Evolutionary conservation across 23 red algal genomes (phyloP), one percentile per base, ranked within the genome.

Genomic region (Gracilariopsis chorda): DNA sequence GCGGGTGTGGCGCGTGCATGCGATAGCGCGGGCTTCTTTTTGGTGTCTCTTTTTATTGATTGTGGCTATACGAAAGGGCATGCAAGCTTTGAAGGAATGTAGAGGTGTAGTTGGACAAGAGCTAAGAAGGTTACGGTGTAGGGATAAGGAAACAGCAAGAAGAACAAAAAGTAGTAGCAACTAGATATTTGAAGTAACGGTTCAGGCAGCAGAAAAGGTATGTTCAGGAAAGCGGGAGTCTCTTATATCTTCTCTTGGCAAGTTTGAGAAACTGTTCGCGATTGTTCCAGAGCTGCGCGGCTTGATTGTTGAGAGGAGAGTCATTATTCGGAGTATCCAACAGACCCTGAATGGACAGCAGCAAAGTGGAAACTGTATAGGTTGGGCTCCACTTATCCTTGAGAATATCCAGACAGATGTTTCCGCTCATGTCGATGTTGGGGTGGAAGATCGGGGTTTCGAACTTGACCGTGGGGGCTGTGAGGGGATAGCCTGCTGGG

Each of bases 351-450:
- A 98, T 71, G 39, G 81, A 89, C n/a, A 98, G 86, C 24, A 98
- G 78, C 24, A 98, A 32, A 1, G 90, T 96, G 32, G 83, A 82
- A 39, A 99, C 93, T 23, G 93, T 99, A 32, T 92, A 94, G 4
- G 97, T 92, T 36, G 97, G 68, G 59, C 89, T 94, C 97, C 97
- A 99, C 67, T 94, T 88, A 28, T 99, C 97, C 78, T 99, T 99
- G 40, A 99, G 83, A 32, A 99, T 96, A 72, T 99, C 97, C 16
- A 99, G 84, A 46, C 97, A 99, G 84, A 99, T 99, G 74, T 90
- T 86, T 23, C 97, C 97, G 27, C 73, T 84, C 71, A 78, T 81
- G 79, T 99, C 94, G 59, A 99, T 90, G 86, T 99, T 99, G 17
- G 93, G 94, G 69, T 99, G 97, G 36, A 93, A 99, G 68, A 93